Percentiles rank a stretch among this genome's conserved stretches.
These are phyloP conservation scores for Suillus subalutaceus DNA, from an alignment of 768 basidiomycete species.

Conservation along the genomic window DNA sequence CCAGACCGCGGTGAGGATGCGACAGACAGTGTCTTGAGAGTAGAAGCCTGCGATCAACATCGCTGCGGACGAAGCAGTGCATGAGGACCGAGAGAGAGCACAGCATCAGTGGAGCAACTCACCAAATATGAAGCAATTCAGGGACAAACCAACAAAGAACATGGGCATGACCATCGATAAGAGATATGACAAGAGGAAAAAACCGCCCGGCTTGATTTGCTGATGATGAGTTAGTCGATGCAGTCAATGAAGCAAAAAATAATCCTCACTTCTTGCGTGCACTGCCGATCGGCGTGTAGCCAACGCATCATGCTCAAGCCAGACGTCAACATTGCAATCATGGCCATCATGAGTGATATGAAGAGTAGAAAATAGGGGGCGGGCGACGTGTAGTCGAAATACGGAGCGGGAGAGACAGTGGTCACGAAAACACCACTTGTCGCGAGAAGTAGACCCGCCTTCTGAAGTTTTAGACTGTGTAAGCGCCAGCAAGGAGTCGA, in stretches of 20 bases:
- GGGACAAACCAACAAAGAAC: background rate
- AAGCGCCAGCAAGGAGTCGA: background rate
- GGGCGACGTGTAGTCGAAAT: background rate
- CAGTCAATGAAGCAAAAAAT: background rate
- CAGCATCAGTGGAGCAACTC: background rate
- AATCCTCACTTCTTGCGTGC: background rate
- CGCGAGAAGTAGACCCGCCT: background rate
- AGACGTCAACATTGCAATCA: background rate
- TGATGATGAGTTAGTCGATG: background rate
- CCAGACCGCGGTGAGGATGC: background rate
- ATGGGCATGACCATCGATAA: background rate
- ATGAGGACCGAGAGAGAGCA: background rate
- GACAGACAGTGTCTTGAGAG: background rate
- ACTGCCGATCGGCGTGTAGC: background rate
- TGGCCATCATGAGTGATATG: background rate
- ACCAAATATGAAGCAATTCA: slow-evolving; percentile 1
- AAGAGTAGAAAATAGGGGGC: background rate
- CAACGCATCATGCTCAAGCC: background rate
- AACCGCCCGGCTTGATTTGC: background rate
- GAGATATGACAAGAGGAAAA: background rate
- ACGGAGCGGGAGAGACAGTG: background rate
- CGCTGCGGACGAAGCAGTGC: background rate
- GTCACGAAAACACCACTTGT: background rate
- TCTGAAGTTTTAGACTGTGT: background rate
- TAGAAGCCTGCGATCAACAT: background rate